These are phyloP conservation scores for Eimeria maxima DNA, from an alignment of 169 alveolate genomes.

Conservation along the genomic window DNA sequence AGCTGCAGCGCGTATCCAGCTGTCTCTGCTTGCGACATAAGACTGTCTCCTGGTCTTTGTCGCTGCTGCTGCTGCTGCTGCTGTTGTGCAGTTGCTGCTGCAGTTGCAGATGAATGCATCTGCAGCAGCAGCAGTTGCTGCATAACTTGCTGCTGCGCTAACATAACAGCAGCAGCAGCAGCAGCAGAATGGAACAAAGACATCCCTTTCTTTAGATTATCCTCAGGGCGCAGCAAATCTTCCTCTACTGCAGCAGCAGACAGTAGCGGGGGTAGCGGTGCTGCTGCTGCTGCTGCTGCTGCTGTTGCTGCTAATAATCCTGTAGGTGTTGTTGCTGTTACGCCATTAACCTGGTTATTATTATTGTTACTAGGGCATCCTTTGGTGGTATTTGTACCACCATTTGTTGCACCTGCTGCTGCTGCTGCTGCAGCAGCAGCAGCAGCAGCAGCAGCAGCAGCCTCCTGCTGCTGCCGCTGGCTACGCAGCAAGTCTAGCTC, in stretches of 20 bases:
- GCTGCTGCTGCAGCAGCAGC: constrained; percentile 3
- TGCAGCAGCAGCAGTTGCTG: constrained; percentile 76
- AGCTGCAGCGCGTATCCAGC: constrained; percentile 69
- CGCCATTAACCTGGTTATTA: background rate
- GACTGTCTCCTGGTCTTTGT: constrained; percentile 39
- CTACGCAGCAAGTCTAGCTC: constrained; percentile 63
- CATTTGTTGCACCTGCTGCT: too few species aligned
- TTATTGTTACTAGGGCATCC: background rate
- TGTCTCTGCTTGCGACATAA: constrained; percentile 47
- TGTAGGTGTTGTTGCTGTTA: constrained; percentile 31
- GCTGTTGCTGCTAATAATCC: constrained; percentile 43
- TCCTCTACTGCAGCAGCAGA: constrained; percentile 66
- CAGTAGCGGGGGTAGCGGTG: constrained; percentile 58
- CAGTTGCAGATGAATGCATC: constrained; percentile 67
- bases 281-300: constrained; percentile 64
- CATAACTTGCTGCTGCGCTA: constrained; percentile 74
- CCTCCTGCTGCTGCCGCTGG: constrained; percentile 77
- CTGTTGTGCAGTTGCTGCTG: constrained; percentile 68
- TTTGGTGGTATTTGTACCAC: too few species aligned
- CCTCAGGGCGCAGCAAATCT: constrained; percentile 32
- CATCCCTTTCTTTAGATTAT: constrained; percentile 36
- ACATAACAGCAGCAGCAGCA: constrained; percentile 71
- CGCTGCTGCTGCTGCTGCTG: constrained; percentile 61
- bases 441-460: constrained; percentile 70
- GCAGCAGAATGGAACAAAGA: constrained; percentile 68